Percentiles rank a stretch among this genome's conserved stretches.
Evolutionary conservation across 352 stramenopile genomes (phyloP).

Genomic region (Lagenidium sp.): DNA sequence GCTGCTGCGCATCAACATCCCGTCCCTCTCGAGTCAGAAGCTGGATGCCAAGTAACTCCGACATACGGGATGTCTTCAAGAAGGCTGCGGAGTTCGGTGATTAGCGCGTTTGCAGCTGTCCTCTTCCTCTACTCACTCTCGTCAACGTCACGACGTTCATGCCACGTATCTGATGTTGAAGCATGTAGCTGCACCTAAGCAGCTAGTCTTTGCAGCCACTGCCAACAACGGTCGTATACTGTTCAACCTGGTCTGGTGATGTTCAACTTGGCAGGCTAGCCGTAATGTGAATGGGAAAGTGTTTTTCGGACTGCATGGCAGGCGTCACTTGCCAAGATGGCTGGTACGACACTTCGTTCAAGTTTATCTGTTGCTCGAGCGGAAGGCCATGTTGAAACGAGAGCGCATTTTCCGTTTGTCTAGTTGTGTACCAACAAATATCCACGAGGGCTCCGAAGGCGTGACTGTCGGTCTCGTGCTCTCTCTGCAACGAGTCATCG

Average conservation of each 20-base stretch:
- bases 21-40: slow-evolving; percentile 23
- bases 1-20: slow-evolving; percentile 39
- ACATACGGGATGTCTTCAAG: slow-evolving; percentile 24
- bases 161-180: slow-evolving; percentile 10
- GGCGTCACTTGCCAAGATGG: too few relatives aligned
- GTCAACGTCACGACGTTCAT: slow-evolving; percentile 21
- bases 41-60: slow-evolving; percentile 24
- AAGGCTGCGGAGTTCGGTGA: slow-evolving; percentile 13
- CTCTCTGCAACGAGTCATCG: slow-evolving; percentile 11
- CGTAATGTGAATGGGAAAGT: too few relatives aligned
- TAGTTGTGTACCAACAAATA: too few relatives aligned
- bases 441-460: slow-evolving; percentile 17
- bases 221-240: too few relatives aligned
- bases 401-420: too few relatives aligned
- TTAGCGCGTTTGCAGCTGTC: slow-evolving; percentile 11
- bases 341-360: too few relatives aligned
- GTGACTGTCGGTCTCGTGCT: slow-evolving; percentile 13
- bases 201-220: too few relatives aligned
- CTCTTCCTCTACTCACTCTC: slow-evolving; percentile 15
- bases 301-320: too few relatives aligned
- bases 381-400: too few relatives aligned
- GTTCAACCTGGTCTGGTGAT: too few relatives aligned
- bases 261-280: too few relatives aligned
- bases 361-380: too few relatives aligned
- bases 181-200: slow-evolving; percentile 16